Evolutionary conservation across 495 filamentous ascomycete species (phyloP).

Genomic region (Penicillium riverlandense): DNA sequence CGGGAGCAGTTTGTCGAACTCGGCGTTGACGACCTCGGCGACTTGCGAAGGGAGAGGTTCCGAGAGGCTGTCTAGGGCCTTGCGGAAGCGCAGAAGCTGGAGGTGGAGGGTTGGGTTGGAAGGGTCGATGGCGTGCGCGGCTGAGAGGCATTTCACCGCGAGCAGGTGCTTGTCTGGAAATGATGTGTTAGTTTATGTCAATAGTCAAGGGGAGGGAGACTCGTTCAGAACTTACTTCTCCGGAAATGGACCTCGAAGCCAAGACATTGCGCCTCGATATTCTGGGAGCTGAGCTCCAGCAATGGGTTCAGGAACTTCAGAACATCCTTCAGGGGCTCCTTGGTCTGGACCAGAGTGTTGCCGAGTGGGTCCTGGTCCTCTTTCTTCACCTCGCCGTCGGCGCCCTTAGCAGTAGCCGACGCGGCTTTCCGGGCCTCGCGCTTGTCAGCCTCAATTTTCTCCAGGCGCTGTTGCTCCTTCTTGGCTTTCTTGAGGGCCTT

Average conservation of each 20-base stretch:
- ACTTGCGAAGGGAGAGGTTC: constrained; percentile 52
- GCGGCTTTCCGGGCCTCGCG: constrained; percentile 52
- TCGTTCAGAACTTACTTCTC: constrained; percentile 49
- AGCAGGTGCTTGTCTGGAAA: constrained; percentile 71
- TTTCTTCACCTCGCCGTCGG: constrained; percentile 56
- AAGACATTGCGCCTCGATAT: constrained; percentile 71
- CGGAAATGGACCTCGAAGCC: constrained; percentile 88
- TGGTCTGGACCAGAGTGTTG: constrained; percentile 64
- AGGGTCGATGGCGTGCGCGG: constrained; percentile 59
- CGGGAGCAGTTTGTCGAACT: constrained; percentile 55
- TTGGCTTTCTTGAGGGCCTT: constrained; percentile 94
- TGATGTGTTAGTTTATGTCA: constrained; percentile 14
- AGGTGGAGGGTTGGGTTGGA: constrained; percentile 72
- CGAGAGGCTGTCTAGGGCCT: constrained; percentile 48
- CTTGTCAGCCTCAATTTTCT: constrained; percentile 76
- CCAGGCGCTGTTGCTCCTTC: constrained; percentile 78
- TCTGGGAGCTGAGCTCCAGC: constrained; percentile 74
- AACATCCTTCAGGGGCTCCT: constrained; percentile 75
- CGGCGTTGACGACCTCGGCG: constrained; percentile 56
- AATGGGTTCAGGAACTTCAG: constrained; percentile 79
- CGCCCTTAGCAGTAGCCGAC: constrained; percentile 38
- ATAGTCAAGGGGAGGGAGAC: neutral
- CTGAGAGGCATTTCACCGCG: constrained; percentile 77
- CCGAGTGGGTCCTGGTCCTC: constrained; percentile 86
- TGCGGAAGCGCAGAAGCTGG: constrained; percentile 63